Base-by-base conservation (phyloP, 169 alveolate species). In the Eimeria maxima region DNA sequence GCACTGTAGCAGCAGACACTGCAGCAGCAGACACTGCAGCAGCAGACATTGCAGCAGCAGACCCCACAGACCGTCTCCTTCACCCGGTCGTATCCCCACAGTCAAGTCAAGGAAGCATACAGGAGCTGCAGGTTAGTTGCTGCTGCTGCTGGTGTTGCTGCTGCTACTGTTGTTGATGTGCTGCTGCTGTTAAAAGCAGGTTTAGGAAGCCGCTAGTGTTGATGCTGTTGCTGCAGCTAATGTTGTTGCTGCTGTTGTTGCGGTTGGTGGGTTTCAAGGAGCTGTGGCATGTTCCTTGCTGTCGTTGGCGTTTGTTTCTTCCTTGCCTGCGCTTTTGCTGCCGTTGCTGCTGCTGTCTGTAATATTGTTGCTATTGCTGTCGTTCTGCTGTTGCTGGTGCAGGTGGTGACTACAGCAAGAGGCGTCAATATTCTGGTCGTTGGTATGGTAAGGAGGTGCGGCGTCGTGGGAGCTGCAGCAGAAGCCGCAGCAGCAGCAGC, bases 401-500 rank as follows among this genome's bases (percentile, higher is more conserved):
- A 24, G 87, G 50, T 20, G 87, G 33, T 42, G 87, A 76, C 13
- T 47, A 42, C 29, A 76, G 63, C 60, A 33, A 47, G 87, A 29
- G 87, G 13, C 87, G 38, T 24, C 87, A 47, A 13, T 45, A 45
- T 65, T 42, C 38, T 3, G 29, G 60, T 16, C 33, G 33, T 8
- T 47, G 87, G 63, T 22, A 20, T 47, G 24, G 13, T 18, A n/a
- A 22, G 63, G 60, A 45, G 8, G 29, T 29, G 10, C 60, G 60
- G 18, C 87, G 87, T 3, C 87, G 87, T 7, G 24, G 4, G 60
- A 76, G 87, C 63, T 69, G 80, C 80, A 69, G 80, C 80, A 69
- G 80, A 38, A 69, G 80, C 80, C 80, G 80, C 80, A 45, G 87
- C 63, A 76, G 87, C 87, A 45, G 87, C 87, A 76, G 55, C 60